phyloP scores from a whole-genome alignment of 1,139 yeast species.

The Yamadazyma jaroonii region DNA sequence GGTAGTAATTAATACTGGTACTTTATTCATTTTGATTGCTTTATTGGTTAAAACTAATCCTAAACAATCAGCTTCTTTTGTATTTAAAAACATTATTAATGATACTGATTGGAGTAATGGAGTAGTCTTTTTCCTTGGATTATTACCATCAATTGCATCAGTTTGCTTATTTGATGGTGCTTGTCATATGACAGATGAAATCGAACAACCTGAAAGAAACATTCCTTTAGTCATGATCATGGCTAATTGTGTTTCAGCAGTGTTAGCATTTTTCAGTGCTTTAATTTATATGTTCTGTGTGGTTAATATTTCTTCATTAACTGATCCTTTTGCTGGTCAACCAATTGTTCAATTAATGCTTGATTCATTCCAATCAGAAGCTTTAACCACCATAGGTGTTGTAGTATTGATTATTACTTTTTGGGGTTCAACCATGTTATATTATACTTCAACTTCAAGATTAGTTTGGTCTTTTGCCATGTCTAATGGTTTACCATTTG shows the following conservation, averaged over 20 bases:
- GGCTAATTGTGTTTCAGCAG: conserved; percentile 21
- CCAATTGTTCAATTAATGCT: conserved; percentile 28
- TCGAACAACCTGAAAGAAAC: conserved; percentile 24
- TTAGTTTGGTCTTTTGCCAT: conserved; percentile 29
- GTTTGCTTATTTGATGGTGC: conserved; percentile 28
- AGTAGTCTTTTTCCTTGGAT: conserved; percentile 25
- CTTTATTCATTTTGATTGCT: conserved; percentile 23
- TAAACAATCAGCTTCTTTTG: conserved; percentile 22
- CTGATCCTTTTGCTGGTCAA: conserved; percentile 25
- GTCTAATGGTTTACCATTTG: conserved; percentile 27
- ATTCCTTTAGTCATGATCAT: conserved; percentile 28
- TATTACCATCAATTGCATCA: conserved; percentile 26
- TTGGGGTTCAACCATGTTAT: conserved; percentile 19
- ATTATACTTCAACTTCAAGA: conserved; percentile 23
- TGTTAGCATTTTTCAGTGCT: conserved; percentile 21
- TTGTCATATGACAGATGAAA: conserved; percentile 31
- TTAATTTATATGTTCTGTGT: conserved; percentile 28
- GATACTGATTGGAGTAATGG: conserved; percentile 29
- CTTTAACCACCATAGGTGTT: conserved; percentile 25
- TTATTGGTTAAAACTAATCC: conserved; percentile 22
- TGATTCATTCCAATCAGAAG: conserved; percentile 23
- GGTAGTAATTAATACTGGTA: conserved; percentile 22
- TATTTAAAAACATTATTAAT: conserved; percentile 22
- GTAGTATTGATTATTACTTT: conserved; percentile 21
- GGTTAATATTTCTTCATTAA: conserved; percentile 16